Evolutionary conservation across 208 protist species (phyloP).

Genomic region (Strigomonas oncopelti): DNA sequence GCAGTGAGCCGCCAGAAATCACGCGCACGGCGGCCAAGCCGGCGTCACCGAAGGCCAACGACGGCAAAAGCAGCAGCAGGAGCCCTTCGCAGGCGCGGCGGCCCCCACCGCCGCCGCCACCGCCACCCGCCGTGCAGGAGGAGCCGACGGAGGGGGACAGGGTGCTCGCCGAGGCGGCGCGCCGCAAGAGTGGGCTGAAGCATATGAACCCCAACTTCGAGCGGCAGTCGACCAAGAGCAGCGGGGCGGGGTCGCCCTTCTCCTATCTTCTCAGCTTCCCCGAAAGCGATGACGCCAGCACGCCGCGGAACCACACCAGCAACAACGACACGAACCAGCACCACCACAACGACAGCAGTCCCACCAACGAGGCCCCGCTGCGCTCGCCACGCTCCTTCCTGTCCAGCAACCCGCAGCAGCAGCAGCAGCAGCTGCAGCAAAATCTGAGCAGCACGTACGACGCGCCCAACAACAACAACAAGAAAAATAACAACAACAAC

Average conservation of each 20-base stretch:
- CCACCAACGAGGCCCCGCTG: not conserved
- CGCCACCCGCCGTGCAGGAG: not conserved
- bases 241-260: not conserved
- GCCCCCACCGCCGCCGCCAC: not conserved
- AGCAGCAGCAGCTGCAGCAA: not conserved
- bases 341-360: not conserved
- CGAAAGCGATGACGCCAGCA: not conserved
- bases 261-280: slow-evolving; percentile 6
- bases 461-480: not conserved
- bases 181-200: not conserved
- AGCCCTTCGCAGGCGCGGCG: no score
- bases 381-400: no score
- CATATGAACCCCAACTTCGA: not conserved
- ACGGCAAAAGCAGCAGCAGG: no score
- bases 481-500: not conserved
- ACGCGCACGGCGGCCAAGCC: no score
- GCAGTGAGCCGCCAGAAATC: no score
- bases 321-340: not conserved
- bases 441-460: not conserved
- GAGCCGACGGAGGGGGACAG: not conserved
- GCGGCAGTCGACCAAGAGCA: not conserved
- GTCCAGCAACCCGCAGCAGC: not conserved
- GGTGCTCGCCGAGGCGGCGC: not conserved
- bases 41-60: no score
- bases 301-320: not conserved